Evolutionary conservation across 139 green algal genomes (phyloP).

Genomic region (Helicosporidium sp.): DNA sequence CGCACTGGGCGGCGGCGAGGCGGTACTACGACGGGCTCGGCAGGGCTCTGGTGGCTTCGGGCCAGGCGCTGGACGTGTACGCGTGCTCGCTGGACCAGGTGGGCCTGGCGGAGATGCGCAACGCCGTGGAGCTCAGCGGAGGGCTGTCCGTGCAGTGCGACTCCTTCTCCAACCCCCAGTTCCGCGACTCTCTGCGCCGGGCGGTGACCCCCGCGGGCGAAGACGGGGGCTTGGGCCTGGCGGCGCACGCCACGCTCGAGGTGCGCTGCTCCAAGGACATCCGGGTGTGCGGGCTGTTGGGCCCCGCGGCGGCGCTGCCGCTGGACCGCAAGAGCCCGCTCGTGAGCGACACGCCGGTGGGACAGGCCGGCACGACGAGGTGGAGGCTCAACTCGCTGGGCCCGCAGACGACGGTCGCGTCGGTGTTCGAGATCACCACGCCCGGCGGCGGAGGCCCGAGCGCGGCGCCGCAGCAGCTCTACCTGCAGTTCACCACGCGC

Average conservation of each 20-base stretch:
- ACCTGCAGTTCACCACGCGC: slow-evolving; percentile 83
- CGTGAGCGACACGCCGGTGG: slow-evolving; percentile 59
- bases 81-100: slow-evolving; percentile 87
- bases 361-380: slow-evolving; percentile 68
- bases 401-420: slow-evolving; percentile 45
- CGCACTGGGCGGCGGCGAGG: slow-evolving; percentile 40
- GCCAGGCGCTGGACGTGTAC: slow-evolving; percentile 85
- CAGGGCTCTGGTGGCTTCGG: slow-evolving; percentile 53
- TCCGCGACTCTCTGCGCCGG: slow-evolving; percentile 64
- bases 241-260: slow-evolving; percentile 59
- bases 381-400: slow-evolving; percentile 73
- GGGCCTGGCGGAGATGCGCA: slow-evolving; percentile 88
- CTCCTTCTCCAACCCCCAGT: slow-evolving; percentile 73
- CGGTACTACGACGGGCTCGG: slow-evolving; percentile 56
- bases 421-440: slow-evolving; percentile 65
- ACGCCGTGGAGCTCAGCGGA: slow-evolving; percentile 59
- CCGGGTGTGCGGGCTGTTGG: slow-evolving; percentile 59
- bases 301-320: slow-evolving; percentile 39
- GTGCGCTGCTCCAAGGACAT: slow-evolving; percentile 45
- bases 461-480: slow-evolving; percentile 50
- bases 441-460: slow-evolving; percentile 5
- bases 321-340: slow-evolving; percentile 63
- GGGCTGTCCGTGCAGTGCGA: slow-evolving; percentile 73
- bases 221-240: slow-evolving; percentile 36
- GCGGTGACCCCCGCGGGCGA: slow-evolving; percentile 44